Conservation (phyloP, 768 basidiomycete genomes). For the Hydnomerulius pinastri region DNA sequence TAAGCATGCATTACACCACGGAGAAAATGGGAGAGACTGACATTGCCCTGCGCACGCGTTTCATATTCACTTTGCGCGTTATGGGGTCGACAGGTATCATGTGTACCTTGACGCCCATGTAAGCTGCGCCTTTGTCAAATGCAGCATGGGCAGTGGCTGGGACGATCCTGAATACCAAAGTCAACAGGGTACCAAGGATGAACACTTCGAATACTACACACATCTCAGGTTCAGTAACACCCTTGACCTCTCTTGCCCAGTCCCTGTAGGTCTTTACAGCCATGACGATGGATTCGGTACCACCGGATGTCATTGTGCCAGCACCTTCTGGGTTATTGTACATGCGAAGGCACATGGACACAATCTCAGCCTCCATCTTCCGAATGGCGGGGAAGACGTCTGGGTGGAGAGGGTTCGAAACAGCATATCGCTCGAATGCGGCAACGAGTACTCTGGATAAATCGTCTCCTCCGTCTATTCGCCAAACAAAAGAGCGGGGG, state of each 20-base stretch:
- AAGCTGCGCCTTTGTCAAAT: slow-evolving; percentile 90
- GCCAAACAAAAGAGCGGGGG: neutral
- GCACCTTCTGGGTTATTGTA: slow-evolving; percentile 86
- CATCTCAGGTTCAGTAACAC: slow-evolving; percentile 94
- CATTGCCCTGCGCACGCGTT: slow-evolving; percentile 84
- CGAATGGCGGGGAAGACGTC: slow-evolving; percentile 90
- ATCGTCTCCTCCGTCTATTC: slow-evolving; percentile 81
- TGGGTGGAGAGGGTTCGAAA: slow-evolving; percentile 90
- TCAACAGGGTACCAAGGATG: neutral
- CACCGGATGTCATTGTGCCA: slow-evolving; percentile 92
- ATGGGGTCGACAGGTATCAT: slow-evolving; percentile 75
- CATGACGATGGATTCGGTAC: slow-evolving; percentile 97
- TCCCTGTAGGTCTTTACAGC: slow-evolving; percentile 92
- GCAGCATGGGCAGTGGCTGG: slow-evolving; percentile 89
- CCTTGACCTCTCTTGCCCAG: slow-evolving; percentile 84
- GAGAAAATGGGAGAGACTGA: slow-evolving; percentile 40
- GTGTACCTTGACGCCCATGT: slow-evolving; percentile 89
- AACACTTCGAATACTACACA: slow-evolving; percentile 36
- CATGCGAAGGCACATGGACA: slow-evolving; percentile 82
- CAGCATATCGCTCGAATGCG: slow-evolving; percentile 79
- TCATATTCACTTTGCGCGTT: slow-evolving; percentile 79
- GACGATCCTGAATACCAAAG: slow-evolving; percentile 58
- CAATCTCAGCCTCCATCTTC: slow-evolving; percentile 97
- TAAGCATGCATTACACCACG: slow-evolving; percentile 1
- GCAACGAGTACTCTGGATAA: slow-evolving; percentile 75